Evolutionary conservation across 1,284 basidiomycete genomes (phyloP), one percentile per base, ranked within the genome.

Genomic region (Cystobasidiaceae sp.): DNA sequence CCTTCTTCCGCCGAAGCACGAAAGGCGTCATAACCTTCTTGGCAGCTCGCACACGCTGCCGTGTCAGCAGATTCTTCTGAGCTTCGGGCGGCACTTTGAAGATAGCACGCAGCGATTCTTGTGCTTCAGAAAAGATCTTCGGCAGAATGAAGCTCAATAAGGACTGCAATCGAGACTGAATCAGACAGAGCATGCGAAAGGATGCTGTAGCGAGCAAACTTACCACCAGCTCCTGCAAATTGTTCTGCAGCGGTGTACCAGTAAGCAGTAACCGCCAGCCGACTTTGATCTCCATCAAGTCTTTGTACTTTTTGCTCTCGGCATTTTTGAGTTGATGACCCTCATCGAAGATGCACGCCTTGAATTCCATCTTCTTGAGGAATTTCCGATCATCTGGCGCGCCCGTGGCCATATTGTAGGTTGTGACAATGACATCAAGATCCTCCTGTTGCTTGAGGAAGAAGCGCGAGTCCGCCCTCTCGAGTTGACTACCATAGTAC

Each of bases 1-100:
- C 90, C 78, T 99, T 99, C 70, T 93, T 85, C 51, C 96, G 84
- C 23, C 96, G 88, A 21, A 99, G 82, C 28, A 98, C 93, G 75
- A 99, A 99, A 0, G 96, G 96, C 17, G 90, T 93, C 87, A 99
- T 93, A 93, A 99, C 97, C 76, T 89, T 92, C 79, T 97, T 96
- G 4, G 96, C 96, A 63, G 69, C 68, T 25, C 49, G 54, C 33
- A 74, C 71, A 32, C 73, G 73, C 64, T 61, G 94, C 81, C 52
- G 91, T 5, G 93, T 89, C 15, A 98, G 85, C 44, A 96, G 76
- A 44, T 88, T 89, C 54, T 89, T 85, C 69, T 89, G 89, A 9
- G 87, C 86, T 72, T 91, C 89, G 4, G 89, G 86, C 72, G 90
- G 92, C 39, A 91, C 90, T 78, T 97, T 98, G 85, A 98, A 99